phyloP scores from a whole-genome alignment of 345 rosid species.

The Citrus australasica region DNA sequence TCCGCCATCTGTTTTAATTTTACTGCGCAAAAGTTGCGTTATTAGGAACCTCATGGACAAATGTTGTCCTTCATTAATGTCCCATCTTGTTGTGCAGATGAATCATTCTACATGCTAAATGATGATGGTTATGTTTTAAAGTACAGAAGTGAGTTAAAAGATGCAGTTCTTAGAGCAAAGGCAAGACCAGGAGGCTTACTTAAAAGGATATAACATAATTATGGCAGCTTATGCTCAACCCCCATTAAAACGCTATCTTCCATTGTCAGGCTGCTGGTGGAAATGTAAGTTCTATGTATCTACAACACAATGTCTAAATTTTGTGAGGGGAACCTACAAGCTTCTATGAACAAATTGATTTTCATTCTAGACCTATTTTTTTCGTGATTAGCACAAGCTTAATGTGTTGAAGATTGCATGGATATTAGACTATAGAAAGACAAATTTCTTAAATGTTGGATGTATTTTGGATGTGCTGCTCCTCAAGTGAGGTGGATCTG shows the following conservation, averaged over 20 bases:
- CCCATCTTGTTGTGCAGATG: slow-evolving; percentile 34
- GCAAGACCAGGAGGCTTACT: slow-evolving; percentile 52
- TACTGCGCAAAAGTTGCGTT: no score
- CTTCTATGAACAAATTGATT: not conserved
- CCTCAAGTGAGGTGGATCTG: not conserved
- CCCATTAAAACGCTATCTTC: slow-evolving; percentile 41
- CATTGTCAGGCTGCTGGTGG: slow-evolving; percentile 70
- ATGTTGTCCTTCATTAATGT: no score
- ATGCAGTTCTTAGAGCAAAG: slow-evolving; percentile 57
- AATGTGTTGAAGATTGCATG: not conserved
- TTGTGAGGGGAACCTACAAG: not conserved
- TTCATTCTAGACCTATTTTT: not conserved
- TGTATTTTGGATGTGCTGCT: not conserved
- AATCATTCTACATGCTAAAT: slow-evolving; percentile 37
- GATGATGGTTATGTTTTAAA: slow-evolving; percentile 57
- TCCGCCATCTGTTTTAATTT: no score
- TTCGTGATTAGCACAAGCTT: not conserved
- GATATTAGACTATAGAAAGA: no score
- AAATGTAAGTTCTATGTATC: slow-evolving; percentile 42
- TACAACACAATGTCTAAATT: not conserved
- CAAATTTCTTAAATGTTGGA: no score
- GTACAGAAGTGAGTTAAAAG: slow-evolving; percentile 52
- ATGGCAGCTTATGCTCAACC: slow-evolving; percentile 50
- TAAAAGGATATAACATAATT: slow-evolving; percentile 54
- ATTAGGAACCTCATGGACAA: no score